Conservation (phyloP, 768 basidiomycete species). For the Podaxis sp. region DNA sequence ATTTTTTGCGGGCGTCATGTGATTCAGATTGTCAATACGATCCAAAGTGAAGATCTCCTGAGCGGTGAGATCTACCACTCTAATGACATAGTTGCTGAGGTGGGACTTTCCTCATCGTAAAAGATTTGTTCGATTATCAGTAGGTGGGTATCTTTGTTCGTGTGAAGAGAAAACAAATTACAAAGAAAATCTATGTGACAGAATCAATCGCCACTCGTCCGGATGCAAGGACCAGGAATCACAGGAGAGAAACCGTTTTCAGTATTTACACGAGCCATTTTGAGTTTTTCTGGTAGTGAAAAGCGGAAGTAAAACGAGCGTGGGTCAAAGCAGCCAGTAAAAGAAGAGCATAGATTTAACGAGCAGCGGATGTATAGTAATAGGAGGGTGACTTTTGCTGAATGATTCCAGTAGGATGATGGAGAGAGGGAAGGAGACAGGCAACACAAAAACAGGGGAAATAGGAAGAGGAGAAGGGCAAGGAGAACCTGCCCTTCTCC, state of each 20-base stretch:
- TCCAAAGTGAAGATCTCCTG: not conserved
- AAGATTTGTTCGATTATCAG: not conserved
- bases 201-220: slow-evolving; percentile 6
- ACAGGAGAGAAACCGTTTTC: slow-evolving; percentile 20
- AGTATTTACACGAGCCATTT: slow-evolving; percentile 13
- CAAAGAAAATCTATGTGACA: slow-evolving; percentile 9
- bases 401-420: slow-evolving; percentile 30
- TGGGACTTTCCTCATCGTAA: no score
- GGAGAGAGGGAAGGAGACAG: not conserved
- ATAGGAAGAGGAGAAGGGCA: slow-evolving; percentile 1
- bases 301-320: slow-evolving; percentile 15
- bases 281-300: slow-evolving; percentile 3
- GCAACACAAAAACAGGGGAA: slow-evolving; percentile 4
- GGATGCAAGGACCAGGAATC: not conserved
- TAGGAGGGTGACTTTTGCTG: slow-evolving; percentile 23
- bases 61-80: not conserved
- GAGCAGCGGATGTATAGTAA: slow-evolving; percentile 35
- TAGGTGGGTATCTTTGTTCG: not conserved
- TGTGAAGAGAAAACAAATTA: not conserved
- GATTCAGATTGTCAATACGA: not conserved
- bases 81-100: no score
- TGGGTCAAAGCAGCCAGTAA: slow-evolving; percentile 11
- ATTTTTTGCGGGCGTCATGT: not conserved
- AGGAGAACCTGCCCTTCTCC: slow-evolving; percentile 28
- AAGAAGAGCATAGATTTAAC: slow-evolving; percentile 33